A percentile compares a stretch with the other conserved stretches of the same genome.
Conservation (phyloP, 371 early-diverging fungal genomes). For the Thermomucor indicae-seudaticae region DNA sequence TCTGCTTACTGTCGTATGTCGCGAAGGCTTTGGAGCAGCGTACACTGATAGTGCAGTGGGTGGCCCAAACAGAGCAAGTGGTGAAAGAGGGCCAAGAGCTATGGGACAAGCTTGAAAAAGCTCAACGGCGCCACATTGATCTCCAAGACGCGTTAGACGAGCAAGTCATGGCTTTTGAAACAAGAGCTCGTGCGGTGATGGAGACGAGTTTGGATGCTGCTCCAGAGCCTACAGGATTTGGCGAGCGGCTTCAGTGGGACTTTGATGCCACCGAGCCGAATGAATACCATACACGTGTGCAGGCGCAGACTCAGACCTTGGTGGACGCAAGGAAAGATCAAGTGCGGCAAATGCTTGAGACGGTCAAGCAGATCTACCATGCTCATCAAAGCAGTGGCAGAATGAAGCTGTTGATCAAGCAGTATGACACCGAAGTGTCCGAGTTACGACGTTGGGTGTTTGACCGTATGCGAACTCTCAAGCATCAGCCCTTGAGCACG, state of each 20-base stretch:
- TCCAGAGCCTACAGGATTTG: not conserved
- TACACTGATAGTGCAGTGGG: constrained; percentile 3
- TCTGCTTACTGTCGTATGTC: constrained; percentile 14
- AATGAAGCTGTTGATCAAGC: constrained; percentile 20
- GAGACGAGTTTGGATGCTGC: not conserved
- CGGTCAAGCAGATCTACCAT: constrained; percentile 6
- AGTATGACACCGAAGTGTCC: constrained; percentile 25
- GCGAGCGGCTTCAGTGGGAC: constrained; percentile 10
- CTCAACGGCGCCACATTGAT: not conserved
- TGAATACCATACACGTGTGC: constrained; percentile 13
- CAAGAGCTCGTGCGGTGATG: not conserved
- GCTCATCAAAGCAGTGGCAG: constrained; percentile 20
- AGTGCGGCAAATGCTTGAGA: constrained; percentile 7
- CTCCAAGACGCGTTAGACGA: not conserved
- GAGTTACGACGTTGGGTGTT: constrained; percentile 30
- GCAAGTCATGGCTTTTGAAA: not conserved
- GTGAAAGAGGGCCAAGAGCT: constrained; percentile 18
- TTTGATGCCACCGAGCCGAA: constrained; percentile 6
- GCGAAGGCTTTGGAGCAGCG: constrained; percentile 20
- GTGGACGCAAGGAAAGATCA: constrained; percentile 9
- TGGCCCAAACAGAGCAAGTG: constrained; percentile 4
- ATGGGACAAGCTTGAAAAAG: constrained; percentile 13
- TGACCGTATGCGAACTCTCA: constrained; percentile 10
- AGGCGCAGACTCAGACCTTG: constrained; percentile 9
- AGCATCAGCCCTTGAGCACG: not conserved